These are phyloP conservation scores for Fusarium veterinarium DNA, from an alignment of 2,329 filamentous ascomycete species.

Conservation along the genomic window DNA sequence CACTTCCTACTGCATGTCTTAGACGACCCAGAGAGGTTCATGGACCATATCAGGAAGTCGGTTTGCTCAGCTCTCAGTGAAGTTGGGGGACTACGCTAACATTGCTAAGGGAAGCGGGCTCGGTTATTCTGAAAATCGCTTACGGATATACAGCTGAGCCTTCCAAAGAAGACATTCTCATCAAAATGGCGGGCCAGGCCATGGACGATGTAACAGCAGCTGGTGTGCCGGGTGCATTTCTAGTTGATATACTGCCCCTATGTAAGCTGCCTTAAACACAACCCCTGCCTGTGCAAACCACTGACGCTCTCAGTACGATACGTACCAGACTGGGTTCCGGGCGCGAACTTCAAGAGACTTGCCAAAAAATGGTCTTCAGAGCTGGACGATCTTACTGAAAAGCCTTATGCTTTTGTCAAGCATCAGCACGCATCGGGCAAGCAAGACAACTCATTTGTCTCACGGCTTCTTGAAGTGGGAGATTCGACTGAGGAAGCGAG, in stretches of 20 bases:
- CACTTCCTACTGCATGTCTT: slow-evolving; percentile 47
- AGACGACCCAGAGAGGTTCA: slow-evolving; percentile 51
- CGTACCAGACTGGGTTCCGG: slow-evolving; percentile 33
- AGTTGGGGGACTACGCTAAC: not conserved
- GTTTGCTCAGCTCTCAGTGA: slow-evolving; percentile 4
- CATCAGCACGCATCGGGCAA: slow-evolving; percentile 19
- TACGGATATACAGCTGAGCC: slow-evolving; percentile 37
- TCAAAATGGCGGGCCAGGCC: slow-evolving; percentile 28
- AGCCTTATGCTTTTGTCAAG: slow-evolving; percentile 31
- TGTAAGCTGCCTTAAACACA: not conserved
- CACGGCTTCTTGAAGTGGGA: slow-evolving; percentile 10
- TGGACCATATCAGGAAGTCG: slow-evolving; percentile 57
- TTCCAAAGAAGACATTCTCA: slow-evolving; percentile 24
- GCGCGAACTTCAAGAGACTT: slow-evolving; percentile 18
- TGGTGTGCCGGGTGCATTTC: slow-evolving; percentile 23
- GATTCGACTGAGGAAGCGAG: slow-evolving; percentile 21
- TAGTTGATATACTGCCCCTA: slow-evolving; percentile 36
- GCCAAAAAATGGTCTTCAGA: slow-evolving; percentile 21
- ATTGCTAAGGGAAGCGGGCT: slow-evolving; percentile 21
- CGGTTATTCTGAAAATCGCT: slow-evolving; percentile 33
- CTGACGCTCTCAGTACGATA: slow-evolving; percentile 13
- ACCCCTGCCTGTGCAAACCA: not conserved
- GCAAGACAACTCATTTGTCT: slow-evolving; percentile 17
- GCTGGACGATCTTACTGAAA: slow-evolving; percentile 8
- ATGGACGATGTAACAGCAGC: slow-evolving; percentile 31